Evolutionary conservation across 2,329 filamentous ascomycete species (phyloP).

Genomic region (Diaporthe aspalathi): DNA sequence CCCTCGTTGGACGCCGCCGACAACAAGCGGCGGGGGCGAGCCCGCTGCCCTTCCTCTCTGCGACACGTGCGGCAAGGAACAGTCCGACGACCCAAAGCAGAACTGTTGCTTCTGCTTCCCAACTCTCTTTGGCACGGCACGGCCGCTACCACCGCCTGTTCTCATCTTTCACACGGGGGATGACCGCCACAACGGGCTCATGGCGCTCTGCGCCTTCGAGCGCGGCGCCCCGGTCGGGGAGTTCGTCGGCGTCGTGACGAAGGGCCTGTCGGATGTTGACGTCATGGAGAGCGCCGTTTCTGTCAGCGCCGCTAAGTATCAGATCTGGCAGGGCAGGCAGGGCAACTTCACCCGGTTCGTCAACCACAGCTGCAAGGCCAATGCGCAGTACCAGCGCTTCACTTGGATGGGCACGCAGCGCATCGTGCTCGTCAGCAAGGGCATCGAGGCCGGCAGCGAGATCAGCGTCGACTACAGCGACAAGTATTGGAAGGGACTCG

Average conservation of each 20-base stretch:
- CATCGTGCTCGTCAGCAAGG: conserved; percentile 66
- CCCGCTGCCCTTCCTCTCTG: conserved; percentile 50
- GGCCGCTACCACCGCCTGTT: conserved; percentile 54
- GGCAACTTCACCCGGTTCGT: conserved; percentile 70
- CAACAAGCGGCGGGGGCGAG: conserved; percentile 15
- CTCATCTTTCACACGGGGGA: conserved; percentile 64
- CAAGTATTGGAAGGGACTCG: conserved; percentile 66
- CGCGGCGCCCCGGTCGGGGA: conserved; percentile 65
- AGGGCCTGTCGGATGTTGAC: conserved; percentile 62
- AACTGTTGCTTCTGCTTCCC: conserved; percentile 67
- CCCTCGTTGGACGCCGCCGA: conserved; percentile 55
- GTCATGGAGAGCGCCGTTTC: conserved; percentile 62
- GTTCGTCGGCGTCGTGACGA: conserved; percentile 66
- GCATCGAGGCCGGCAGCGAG: conserved; percentile 63
- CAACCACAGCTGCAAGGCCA: conserved; percentile 69
- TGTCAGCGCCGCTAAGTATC: conserved; percentile 52
- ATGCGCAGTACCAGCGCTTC: conserved; percentile 67
- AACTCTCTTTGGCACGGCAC: conserved; percentile 60
- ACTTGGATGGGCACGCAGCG: conserved; percentile 67
- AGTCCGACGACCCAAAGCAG: conserved; percentile 60
- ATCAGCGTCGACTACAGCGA: conserved; percentile 70
- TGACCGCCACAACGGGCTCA: conserved; percentile 66
- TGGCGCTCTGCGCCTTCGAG: conserved; percentile 60
- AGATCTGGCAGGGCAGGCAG: conserved; percentile 67
- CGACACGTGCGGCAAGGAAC: conserved; percentile 57